Evolutionary conservation across 805 yeast species (phyloP).

Genomic region (Yamadazyma tumulicola): DNA sequence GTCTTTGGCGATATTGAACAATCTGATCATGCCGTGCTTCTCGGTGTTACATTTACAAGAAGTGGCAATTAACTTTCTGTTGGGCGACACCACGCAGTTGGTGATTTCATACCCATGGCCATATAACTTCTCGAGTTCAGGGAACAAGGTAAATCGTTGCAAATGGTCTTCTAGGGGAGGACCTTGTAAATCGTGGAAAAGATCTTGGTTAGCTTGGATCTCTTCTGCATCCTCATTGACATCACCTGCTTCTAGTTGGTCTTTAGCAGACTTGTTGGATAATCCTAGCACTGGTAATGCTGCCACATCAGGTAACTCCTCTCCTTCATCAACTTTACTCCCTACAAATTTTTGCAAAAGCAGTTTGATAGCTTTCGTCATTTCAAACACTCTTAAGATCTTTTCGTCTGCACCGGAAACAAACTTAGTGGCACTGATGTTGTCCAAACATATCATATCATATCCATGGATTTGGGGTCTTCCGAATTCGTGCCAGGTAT

Average conservation of each 20-base stretch:
- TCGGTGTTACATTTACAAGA: conserved; percentile 87
- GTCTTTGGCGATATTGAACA: conserved; percentile 62
- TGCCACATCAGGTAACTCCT: conserved; percentile 71
- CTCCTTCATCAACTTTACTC: conserved; percentile 25
- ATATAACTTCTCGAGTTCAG: conserved; percentile 89
- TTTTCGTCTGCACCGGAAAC: conserved; percentile 97
- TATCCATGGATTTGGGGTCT: conserved; percentile 98
- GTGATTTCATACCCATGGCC: conserved; percentile 97
- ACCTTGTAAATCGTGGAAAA: conserved; percentile 40
- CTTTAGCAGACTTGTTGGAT: conserved; percentile 80
- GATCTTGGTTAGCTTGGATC: conserved; percentile 36
- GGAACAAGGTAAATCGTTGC: conserved; percentile 91
- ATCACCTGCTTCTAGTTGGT: conserved; percentile 39
- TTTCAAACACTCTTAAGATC: conserved; percentile 80
- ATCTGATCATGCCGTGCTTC: conserved; percentile 80
- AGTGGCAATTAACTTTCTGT: conserved; percentile 66
- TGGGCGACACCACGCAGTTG: conserved; percentile 68
- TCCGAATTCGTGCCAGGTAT: conserved; percentile 85
- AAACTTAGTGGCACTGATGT: conserved; percentile 58
- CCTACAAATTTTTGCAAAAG: conserved; percentile 56
- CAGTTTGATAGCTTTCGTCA: conserved; percentile 74
- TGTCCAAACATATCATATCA: conserved; percentile 81
- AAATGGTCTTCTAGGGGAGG: conserved; percentile 91
- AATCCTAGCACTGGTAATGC: conserved; percentile 90
- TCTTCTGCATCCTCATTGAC: conserved; percentile 39